Conservation (phyloP, 1,284 basidiomycete species). For the Apiotrichum mycotoxinovorans region DNA sequence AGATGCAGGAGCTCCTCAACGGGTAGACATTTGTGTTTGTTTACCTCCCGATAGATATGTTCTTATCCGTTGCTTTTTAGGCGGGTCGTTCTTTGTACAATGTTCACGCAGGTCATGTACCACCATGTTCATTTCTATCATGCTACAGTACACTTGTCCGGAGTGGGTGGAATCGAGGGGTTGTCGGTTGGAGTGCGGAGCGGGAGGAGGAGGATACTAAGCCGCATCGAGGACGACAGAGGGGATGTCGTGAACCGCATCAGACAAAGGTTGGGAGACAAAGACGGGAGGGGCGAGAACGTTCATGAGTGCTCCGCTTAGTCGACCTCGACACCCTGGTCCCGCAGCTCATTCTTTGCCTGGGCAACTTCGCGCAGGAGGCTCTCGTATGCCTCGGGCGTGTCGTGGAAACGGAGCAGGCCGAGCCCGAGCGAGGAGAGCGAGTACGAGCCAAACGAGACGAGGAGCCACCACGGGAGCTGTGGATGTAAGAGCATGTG, state of each 20-base stretch:
- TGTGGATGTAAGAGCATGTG: constrained; percentile 30
- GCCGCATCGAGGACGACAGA: too few species aligned
- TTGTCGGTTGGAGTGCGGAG: not conserved
- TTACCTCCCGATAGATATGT: constrained; percentile 52
- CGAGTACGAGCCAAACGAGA: constrained; percentile 69
- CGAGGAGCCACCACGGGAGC: constrained; percentile 73
- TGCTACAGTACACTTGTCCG: constrained; percentile 7
- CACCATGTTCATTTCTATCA: constrained; percentile 7
- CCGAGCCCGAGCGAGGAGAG: constrained; percentile 69
- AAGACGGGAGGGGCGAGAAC: too few species aligned
- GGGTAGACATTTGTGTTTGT: constrained; percentile 51
- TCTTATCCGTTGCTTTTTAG: constrained; percentile 25
- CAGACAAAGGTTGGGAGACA: too few species aligned
- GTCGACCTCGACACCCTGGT: constrained; percentile 65
- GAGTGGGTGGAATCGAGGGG: not conserved
- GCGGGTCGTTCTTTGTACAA: not conserved
- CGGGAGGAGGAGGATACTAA: too few species aligned
- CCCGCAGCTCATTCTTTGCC: constrained; percentile 66
- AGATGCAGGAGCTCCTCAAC: constrained; percentile 78
- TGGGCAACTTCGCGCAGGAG: constrained; percentile 61
- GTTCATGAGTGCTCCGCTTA: constrained; percentile 40
- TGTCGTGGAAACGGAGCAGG: constrained; percentile 66
- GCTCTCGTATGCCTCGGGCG: constrained; percentile 69
- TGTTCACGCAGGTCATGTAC: not conserved
- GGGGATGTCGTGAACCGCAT: too few species aligned